Evolutionary conservation across 2,329 filamentous ascomycete species (phyloP).

Genomic region (Fusarium sp.): DNA sequence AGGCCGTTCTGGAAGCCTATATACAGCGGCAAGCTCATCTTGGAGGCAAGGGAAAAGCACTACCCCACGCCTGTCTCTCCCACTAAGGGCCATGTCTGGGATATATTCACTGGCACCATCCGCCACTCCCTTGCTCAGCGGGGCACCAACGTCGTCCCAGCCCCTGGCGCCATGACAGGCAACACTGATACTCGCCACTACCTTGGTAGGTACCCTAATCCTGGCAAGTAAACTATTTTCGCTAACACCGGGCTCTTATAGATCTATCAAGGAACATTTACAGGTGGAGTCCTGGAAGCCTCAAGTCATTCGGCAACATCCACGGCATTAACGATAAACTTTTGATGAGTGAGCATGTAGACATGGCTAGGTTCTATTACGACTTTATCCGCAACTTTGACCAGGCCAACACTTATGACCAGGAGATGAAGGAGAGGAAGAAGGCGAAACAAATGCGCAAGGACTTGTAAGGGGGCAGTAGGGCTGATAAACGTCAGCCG

Average conservation of each 20-base stretch:
- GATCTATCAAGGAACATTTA: constrained; percentile 12
- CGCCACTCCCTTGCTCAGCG: background rate
- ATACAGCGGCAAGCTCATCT: background rate
- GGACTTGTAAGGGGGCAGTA: too few relatives aligned
- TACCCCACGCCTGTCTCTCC: background rate
- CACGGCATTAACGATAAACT: constrained; percentile 21
- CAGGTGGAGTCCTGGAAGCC: constrained; percentile 4
- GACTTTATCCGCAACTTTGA: constrained; percentile 18
- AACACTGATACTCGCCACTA: constrained; percentile 27
- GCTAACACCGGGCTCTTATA: background rate
- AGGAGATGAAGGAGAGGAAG: too few relatives aligned
- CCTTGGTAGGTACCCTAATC: background rate
- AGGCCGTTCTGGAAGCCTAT: background rate
- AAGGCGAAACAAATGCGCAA: too few relatives aligned
- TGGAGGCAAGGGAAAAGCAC: background rate
- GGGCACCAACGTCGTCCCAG: background rate
- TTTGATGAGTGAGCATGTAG: constrained; percentile 13
- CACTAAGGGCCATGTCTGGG: constrained; percentile 6
- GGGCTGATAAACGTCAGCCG: too few relatives aligned
- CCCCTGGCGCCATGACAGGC: constrained; percentile 23
- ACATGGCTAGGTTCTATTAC: constrained; percentile 22
- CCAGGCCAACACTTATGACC: background rate
- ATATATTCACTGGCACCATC: constrained; percentile 11
- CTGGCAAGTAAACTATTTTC: too few relatives aligned
- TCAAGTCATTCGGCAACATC: constrained; percentile 9